Base-by-base conservation (phyloP, 2,329 filamentous ascomycete genomes). In the Calonectria naviculata region DNA sequence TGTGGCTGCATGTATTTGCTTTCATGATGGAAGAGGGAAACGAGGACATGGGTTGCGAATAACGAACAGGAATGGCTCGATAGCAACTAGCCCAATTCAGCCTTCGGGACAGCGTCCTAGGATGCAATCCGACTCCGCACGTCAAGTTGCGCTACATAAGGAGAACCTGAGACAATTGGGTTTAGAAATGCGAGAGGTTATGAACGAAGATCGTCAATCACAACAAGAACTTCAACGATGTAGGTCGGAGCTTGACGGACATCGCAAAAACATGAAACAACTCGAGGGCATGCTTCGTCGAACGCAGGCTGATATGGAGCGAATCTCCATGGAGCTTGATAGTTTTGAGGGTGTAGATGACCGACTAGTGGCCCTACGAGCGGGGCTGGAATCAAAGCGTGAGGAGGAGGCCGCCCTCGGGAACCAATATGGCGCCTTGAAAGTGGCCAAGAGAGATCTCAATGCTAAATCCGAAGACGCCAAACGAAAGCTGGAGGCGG, bases 61-160 rank as follows among this genome's bases (percentile, higher is more conserved):
- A 15, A 84, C 84, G 13, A 84, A 81, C 64, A 83, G 84, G 19
- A 82, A 78, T 10, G 83, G 84, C 17, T 82, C 81, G n/a, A 84
- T 82, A 47, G 81, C 80, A 80, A 88, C 70, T 71, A 87, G 81
- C 13, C 84, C 85, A 7, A 74, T 84, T 6, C 81, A 85, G 9
- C 87, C 88, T 19, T 90, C 85, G 74, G 81, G 79, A 0, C 86
- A 89, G 44, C 84, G 83, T 12, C 87, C 93, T 28, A 91, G 95
- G n/a, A 97, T 98, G 91, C 93, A 93, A 78, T 92, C 93, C 1
- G 94, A 97, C 79, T 86, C 90, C 29, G 92, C 90, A 68, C 89
- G 89, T 21, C 93, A 94, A 78, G 88, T 95, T 46, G 79, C 81
- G 8, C 82, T 88, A 17, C 86, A 88, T 52, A 84, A 84, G 68